Conservation (phyloP, 2,329 filamentous ascomycete genomes). For the Neodidymelliopsis sp. region DNA sequence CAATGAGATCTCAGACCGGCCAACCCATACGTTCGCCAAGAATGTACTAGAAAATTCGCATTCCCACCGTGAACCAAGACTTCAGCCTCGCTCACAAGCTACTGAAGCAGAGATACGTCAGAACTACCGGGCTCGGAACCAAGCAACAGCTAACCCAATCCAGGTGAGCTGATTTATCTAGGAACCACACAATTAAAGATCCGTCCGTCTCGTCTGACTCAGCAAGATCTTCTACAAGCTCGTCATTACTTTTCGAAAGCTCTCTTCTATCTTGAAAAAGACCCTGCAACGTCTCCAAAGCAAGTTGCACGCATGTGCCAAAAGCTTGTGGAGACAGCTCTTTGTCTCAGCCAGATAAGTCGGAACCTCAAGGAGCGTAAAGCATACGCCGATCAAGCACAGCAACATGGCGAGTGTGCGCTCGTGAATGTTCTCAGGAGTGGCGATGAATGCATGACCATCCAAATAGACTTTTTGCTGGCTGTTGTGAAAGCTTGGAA, state of each 20-base stretch:
- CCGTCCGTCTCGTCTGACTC: neutral
- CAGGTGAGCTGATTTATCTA: neutral
- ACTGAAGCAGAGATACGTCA: too few species aligned
- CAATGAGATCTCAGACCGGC: neutral
- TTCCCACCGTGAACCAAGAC: neutral
- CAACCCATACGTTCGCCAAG: neutral
- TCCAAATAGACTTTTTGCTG: slow-evolving; percentile 21
- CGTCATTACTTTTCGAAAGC: slow-evolving; percentile 23
- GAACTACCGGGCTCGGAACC: too few species aligned
- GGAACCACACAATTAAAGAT: slow-evolving; percentile 9
- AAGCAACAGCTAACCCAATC: neutral
- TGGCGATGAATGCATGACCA: slow-evolving; percentile 19
- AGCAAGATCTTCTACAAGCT: neutral
- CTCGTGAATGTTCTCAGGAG: slow-evolving; percentile 12
- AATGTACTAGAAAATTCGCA: neutral
- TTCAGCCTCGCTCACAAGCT: neutral
- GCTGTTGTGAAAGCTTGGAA: slow-evolving; percentile 22
- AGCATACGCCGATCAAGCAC: slow-evolving; percentile 17
- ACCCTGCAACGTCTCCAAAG: slow-evolving; percentile 18
- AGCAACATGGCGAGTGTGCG: slow-evolving; percentile 16
- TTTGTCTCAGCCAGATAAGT: slow-evolving; percentile 14
- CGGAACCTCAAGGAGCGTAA: neutral
- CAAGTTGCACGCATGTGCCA: slow-evolving; percentile 26
- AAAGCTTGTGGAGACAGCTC: slow-evolving; percentile 22
- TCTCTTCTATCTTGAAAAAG: slow-evolving; percentile 18